Percentiles rank a stretch among this genome's conserved stretches.
Evolutionary conservation across 148 eudicot genomes (phyloP).

Genomic region (Mesembryanthemum crystallinum): DNA sequence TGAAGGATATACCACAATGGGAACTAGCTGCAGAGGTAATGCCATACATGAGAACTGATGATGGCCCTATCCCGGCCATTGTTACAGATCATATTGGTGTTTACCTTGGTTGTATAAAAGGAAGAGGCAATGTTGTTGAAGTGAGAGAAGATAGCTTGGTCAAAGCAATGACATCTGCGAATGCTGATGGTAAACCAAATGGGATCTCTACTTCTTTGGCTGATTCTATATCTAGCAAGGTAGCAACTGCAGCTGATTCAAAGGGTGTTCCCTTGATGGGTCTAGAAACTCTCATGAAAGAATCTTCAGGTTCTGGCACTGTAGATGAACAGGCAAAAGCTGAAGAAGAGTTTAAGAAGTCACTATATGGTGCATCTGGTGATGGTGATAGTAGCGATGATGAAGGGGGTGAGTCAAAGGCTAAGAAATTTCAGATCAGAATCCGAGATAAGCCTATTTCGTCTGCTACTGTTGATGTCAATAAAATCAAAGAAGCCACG

Average conservation of each 20-base stretch:
- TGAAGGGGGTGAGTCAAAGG: constrained; percentile 73
- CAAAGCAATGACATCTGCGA: constrained; percentile 60
- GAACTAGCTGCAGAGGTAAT: constrained; percentile 92
- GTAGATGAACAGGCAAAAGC: constrained; percentile 90
- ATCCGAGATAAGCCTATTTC: constrained; percentile 73
- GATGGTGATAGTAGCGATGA: constrained; percentile 93
- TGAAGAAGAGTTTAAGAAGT: constrained; percentile 90
- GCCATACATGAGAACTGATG: constrained; percentile 96
- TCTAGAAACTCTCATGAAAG: constrained; percentile 62
- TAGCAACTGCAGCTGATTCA: constrained; percentile 37
- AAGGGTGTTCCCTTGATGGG: constrained; percentile 66
- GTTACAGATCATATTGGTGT: constrained; percentile 92
- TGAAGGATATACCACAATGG: constrained; percentile 92
- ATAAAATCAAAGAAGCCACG: constrained; percentile 96
- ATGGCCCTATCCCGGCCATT: constrained; percentile 85
- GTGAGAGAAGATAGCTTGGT: constrained; percentile 95
- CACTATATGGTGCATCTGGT: constrained; percentile 60
- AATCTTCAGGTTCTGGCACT: constrained; percentile 40
- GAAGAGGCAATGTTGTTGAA: constrained; percentile 88
- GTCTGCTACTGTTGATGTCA: constrained; percentile 81
- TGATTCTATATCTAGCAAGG: constrained; percentile 42
- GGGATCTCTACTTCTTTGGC: constrained; percentile 43
- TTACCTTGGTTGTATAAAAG: constrained; percentile 85
- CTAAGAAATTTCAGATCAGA: constrained; percentile 73
- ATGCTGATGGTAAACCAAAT: constrained; percentile 39